These are phyloP conservation scores for Xylaria sp. DNA, from an alignment of 2,329 filamentous ascomycete genomes.

Conservation along the genomic window DNA sequence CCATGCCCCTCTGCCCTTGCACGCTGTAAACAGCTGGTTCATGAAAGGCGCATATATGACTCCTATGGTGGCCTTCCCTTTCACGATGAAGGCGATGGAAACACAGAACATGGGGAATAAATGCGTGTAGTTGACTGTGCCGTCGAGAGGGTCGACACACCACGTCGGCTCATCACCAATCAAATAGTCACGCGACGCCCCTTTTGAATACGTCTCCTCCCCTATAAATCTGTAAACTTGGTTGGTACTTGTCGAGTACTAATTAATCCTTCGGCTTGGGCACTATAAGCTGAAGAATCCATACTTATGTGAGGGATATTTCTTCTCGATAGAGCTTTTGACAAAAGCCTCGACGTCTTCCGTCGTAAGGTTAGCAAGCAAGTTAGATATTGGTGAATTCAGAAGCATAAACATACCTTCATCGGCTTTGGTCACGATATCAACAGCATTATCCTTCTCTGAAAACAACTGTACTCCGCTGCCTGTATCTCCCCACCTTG, in stretches of 20 bases:
- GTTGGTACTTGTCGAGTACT: background rate
- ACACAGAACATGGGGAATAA: conserved; percentile 86
- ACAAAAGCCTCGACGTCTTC: conserved; percentile 79
- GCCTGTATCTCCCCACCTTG: conserved; percentile 59
- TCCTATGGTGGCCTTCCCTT: conserved; percentile 71
- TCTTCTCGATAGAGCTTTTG: conserved; percentile 65
- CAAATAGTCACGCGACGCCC: conserved; percentile 74
- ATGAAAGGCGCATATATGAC: conserved; percentile 79
- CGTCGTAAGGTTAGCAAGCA: background rate
- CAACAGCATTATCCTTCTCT: conserved; percentile 81
- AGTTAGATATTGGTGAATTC: background rate
- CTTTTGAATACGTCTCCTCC: conserved; percentile 80
- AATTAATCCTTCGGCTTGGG: no score
- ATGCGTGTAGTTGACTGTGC: conserved; percentile 85
- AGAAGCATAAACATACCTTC: conserved; percentile 62
- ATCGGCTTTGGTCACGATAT: conserved; percentile 82
- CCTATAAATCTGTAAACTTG: conserved; percentile 71
- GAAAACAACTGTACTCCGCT: conserved; percentile 54
- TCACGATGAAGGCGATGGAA: conserved; percentile 75
- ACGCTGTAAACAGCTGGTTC: conserved; percentile 75
- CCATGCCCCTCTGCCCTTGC: conserved; percentile 74
- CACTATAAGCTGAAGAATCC: conserved; percentile 43
- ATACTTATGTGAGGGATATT: conserved; percentile 75
- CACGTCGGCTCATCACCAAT: conserved; percentile 74
- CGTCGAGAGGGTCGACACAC: conserved; percentile 81